Conservation (phyloP, 164 flowering plant genomes). For the Vitis amurensis region DNA sequence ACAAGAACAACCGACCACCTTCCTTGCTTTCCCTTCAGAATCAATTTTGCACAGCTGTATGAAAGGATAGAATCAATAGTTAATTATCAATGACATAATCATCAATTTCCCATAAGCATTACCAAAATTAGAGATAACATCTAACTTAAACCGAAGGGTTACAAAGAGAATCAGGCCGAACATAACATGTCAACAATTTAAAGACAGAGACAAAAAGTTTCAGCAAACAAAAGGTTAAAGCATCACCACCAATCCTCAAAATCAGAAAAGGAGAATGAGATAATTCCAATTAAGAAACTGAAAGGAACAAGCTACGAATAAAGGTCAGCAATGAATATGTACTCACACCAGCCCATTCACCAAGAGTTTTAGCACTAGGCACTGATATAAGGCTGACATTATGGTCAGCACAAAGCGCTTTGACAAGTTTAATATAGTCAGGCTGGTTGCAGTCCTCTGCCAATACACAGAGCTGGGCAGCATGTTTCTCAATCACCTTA, state of each 20-base stretch:
- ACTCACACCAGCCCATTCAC: slow-evolving; percentile 90
- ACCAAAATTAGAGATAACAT: no score
- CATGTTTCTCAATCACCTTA: slow-evolving; percentile 78
- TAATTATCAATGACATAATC: no score
- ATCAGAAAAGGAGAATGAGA: background rate
- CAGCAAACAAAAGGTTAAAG: background rate
- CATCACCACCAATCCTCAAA: background rate
- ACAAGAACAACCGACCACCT: slow-evolving; percentile 78
- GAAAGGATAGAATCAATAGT: background rate
- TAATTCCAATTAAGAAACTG: background rate
- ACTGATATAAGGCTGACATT: slow-evolving; percentile 64
- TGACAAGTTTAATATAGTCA: slow-evolving; percentile 72
- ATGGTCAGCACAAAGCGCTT: slow-evolving; percentile 76
- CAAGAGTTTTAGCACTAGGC: slow-evolving; percentile 79
- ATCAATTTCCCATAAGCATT: no score
- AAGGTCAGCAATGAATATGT: background rate
- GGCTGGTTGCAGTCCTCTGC: slow-evolving; percentile 83
- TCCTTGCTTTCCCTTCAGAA: slow-evolving; percentile 83
- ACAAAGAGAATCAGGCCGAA: background rate
- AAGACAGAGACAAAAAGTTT: background rate
- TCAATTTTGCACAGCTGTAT: slow-evolving; percentile 85
- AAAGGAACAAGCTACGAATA: background rate
- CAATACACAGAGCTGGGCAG: slow-evolving; percentile 73
- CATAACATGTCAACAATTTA: background rate
- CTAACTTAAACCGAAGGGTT: no score